phyloP scores from a whole-genome alignment of 2,329 filamentous ascomycete genomes.

The Tolypocladium guangdongense region DNA sequence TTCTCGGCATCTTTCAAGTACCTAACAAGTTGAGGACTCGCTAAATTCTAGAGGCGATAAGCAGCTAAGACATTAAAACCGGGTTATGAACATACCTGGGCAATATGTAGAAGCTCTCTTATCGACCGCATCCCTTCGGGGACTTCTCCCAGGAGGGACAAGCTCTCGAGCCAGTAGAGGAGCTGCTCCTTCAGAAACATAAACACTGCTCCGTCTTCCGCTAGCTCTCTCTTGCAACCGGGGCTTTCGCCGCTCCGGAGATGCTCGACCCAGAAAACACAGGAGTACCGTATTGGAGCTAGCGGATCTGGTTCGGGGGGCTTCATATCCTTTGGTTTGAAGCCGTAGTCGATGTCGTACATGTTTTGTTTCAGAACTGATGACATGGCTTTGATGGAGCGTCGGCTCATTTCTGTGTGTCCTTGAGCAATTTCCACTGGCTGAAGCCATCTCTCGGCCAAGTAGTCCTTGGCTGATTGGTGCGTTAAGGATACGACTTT shows the following conservation, averaged over 20 bases:
- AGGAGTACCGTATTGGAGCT: slow-evolving; percentile 6
- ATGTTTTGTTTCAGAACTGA: slow-evolving; percentile 22
- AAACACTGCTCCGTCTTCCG: neutral
- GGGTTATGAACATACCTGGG: no score
- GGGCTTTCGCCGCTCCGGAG: neutral
- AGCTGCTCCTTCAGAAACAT: neutral
- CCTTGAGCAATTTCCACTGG: slow-evolving; percentile 9
- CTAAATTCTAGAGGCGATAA: no score
- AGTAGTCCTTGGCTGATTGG: neutral
- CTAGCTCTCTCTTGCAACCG: neutral
- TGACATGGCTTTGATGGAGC: slow-evolving; percentile 20
- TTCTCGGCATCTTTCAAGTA: no score
- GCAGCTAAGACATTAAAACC: no score
- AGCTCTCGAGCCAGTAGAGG: neutral
- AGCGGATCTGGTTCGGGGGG: slow-evolving; percentile 7
- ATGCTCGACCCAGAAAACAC: slow-evolving; percentile 10
- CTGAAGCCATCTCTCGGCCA: slow-evolving; percentile 12
- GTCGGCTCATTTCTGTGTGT: slow-evolving; percentile 21
- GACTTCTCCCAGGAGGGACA: neutral
- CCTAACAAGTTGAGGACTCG: no score
- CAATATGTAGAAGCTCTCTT: no score
- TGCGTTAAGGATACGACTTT: neutral
- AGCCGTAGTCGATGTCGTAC: slow-evolving; percentile 15
- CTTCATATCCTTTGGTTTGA: slow-evolving; percentile 3
- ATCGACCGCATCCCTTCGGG: neutral